Base-by-base conservation (phyloP, 805 yeast genomes). In the Ogataea philodendri region DNA sequence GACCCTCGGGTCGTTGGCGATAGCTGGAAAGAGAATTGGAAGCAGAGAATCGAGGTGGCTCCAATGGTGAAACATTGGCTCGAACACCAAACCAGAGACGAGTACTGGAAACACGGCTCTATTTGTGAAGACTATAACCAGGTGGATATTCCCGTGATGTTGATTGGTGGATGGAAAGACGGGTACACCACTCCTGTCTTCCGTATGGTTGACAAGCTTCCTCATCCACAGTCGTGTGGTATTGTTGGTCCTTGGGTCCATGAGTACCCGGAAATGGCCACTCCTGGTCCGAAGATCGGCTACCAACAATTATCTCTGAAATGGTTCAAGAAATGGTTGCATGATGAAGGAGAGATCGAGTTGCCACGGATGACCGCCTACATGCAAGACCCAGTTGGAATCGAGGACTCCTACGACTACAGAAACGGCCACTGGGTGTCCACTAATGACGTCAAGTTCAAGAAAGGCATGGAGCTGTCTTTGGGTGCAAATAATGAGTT, bases 221-320 rank as follows among this genome's bases (percentile, higher is more conserved):
- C 67, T n/a, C 56, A 66, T 33, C 64, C 67, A n/a, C 49, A 63
- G 20, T 52, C 66, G 1, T 47, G 56, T 21, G 62, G 61, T 22
- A 39, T 68, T 10, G 59, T 69, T 45, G 72, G 73, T 15, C 74
- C 72, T 7, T 69, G 73, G 74, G 72, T 68, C 30, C 74, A 68
- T 44, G 73, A 68, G 43, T 68, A 59, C 48, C 74, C 73, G 3
- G 72, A 68, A 44, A 62, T 69, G 54, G 73, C 72, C 2, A 65
- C 63, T 21, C 73, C 72, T 5, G 57, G 59, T 7, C 73, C 74
- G 20, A 62, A 60, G 37, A 62, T 68, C 44, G 73, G 72, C 3
- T 69, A 62, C 35, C 66, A 64, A 24, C 70, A 69, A 41, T 32
- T 67, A 18, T 62, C 71, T 1, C 44, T 65, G 22, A 46, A 53